Evolutionary conservation across 768 basidiomycete species (phyloP).

Genomic region (Naganishia friedmannii): DNA sequence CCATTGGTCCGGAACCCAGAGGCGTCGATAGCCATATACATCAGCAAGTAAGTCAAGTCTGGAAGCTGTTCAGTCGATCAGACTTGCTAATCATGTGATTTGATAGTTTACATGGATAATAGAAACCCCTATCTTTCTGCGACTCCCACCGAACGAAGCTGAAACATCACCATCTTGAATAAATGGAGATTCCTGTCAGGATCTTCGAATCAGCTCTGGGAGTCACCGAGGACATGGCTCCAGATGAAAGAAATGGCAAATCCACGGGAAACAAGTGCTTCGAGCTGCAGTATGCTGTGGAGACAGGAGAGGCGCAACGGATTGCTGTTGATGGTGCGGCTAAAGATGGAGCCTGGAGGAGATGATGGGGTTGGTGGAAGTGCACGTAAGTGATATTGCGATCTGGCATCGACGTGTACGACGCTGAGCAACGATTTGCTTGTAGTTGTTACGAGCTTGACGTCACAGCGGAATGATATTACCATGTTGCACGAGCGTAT

Average conservation of each 20-base stretch:
- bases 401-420: too few species aligned
- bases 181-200: conserved; percentile 70
- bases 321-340: conserved; percentile 97
- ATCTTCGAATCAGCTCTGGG: conserved; percentile 92
- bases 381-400: conserved; percentile 60
- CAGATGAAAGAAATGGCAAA: conserved; percentile 56
- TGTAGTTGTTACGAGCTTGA: conserved; percentile 82
- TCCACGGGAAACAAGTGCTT: conserved; percentile 57
- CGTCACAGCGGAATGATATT: conserved; percentile 88
- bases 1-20: conserved; percentile 71
- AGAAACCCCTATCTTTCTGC: conserved; percentile 82
- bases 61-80: neutral
- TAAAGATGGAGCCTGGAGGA: conserved; percentile 67
- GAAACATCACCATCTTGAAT: conserved; percentile 29
- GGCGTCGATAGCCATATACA: conserved; percentile 78
- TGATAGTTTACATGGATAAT: conserved; percentile 75
- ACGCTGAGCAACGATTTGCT: neutral
- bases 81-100: conserved; percentile 3
- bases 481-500: conserved; percentile 96
- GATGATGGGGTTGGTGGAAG: conserved; percentile 62
- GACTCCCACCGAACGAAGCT: conserved; percentile 59
- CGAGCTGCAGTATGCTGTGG: conserved; percentile 79
- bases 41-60: conserved; percentile 63
- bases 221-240: conserved; percentile 61
- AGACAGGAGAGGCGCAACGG: conserved; percentile 96